Percentiles rank a stretch among this genome's conserved stretches.
Conservation (phyloP, 495 filamentous ascomycete genomes). For the Aspergillus nidulans region DNA sequence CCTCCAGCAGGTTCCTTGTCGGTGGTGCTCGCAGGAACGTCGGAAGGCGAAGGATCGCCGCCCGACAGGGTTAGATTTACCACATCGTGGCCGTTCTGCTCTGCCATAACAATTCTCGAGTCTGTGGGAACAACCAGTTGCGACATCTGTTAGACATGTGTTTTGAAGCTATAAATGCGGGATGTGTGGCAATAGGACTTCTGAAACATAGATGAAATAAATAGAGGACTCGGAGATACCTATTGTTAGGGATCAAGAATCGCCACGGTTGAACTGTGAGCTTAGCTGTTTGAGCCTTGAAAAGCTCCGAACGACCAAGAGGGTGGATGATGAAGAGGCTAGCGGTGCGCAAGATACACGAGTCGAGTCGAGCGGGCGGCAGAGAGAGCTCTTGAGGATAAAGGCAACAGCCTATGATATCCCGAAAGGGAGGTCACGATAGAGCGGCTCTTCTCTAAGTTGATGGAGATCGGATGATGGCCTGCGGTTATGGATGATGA, state of each 20-base stretch:
- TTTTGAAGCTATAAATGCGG: constrained; percentile 21
- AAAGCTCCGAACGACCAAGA: constrained; percentile 34
- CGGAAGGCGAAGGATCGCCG: constrained; percentile 67
- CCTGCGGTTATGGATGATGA: constrained; percentile 20
- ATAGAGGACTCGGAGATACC: constrained; percentile 33
- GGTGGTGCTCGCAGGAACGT: constrained; percentile 63
- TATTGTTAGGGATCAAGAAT: constrained; percentile 47
- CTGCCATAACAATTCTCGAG: constrained; percentile 74
- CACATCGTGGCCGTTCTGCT: constrained; percentile 72
- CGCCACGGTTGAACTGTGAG: constrained; percentile 46
- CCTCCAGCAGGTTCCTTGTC: constrained; percentile 51
- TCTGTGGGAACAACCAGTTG: constrained; percentile 38
- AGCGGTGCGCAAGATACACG: constrained; percentile 20
- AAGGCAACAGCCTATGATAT: constrained; percentile 26
- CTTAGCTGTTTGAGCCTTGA: constrained; percentile 39
- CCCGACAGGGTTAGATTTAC: constrained; percentile 73
- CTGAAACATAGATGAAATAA: constrained; percentile 21
- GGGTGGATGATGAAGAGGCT: constrained; percentile 22
- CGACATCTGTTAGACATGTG: constrained; percentile 35
- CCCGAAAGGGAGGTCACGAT: constrained; percentile 25
- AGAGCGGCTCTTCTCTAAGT: constrained; percentile 20
- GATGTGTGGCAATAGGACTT: constrained; percentile 19
- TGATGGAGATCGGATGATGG: constrained; percentile 26
- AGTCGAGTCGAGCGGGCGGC: constrained; percentile 17
- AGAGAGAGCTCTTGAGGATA: constrained; percentile 20